These are phyloP conservation scores for Dichotomopilus funicola DNA, from an alignment of 2,329 filamentous ascomycete genomes.

Conservation along the genomic window DNA sequence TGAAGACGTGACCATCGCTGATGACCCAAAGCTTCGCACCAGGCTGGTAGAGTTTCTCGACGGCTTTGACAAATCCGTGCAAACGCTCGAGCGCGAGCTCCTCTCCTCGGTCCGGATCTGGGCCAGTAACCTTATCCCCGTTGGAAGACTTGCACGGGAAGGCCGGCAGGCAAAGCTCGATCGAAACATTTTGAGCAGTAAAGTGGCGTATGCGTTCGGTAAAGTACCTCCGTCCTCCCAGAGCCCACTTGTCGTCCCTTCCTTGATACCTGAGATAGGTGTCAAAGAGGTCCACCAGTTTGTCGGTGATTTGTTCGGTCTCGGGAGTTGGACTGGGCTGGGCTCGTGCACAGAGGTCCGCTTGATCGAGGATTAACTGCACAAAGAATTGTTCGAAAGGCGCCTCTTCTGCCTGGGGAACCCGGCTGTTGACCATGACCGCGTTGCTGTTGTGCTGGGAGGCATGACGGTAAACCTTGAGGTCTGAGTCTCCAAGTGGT, in stretches of 20 bases:
- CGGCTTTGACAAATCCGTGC: constrained; percentile 13
- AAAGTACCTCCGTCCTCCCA: constrained; percentile 11
- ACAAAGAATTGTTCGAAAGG: constrained; percentile 16
- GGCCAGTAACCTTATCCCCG: constrained; percentile 15
- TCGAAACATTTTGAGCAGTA: neutral
- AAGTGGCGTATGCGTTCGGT: constrained; percentile 15
- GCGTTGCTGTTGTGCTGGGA: neutral
- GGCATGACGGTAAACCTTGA: constrained; percentile 5
- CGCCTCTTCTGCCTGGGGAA: neutral
- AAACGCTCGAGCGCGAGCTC: constrained; percentile 17
- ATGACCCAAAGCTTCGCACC: constrained; percentile 18
- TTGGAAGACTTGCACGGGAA: constrained; percentile 21
- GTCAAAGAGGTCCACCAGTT: constrained; percentile 17
- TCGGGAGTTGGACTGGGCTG: neutral
- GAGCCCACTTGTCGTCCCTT: constrained; percentile 13
- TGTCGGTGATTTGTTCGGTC: neutral
- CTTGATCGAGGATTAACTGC: constrained; percentile 13
- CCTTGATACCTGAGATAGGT: constrained; percentile 15
- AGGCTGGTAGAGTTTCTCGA: constrained; percentile 10
- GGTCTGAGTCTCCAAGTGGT: neutral
- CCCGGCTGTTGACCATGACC: neutral
- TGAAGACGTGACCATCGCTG: constrained; percentile 20
- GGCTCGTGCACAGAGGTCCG: constrained; percentile 6
- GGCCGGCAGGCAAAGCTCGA: constrained; percentile 16
- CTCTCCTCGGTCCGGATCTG: constrained; percentile 15